A percentile compares a stretch with the other conserved stretches of the same genome.
Conservation (phyloP, 768 basidiomycete genomes). For the Naganishia onofrii region DNA sequence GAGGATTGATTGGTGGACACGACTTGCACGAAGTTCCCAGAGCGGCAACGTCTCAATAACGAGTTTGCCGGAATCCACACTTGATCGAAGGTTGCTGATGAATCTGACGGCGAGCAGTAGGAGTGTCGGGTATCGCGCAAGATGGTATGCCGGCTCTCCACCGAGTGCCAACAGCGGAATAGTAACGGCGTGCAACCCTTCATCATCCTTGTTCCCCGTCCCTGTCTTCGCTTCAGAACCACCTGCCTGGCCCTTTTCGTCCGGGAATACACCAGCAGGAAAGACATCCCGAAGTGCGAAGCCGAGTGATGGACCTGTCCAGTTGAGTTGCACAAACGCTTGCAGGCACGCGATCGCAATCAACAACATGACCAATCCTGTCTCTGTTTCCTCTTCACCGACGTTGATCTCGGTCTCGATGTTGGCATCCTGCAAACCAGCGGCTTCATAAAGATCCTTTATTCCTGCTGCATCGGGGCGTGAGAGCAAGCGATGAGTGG, state of each 20-base stretch:
- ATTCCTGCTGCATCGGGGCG: conserved; percentile 46
- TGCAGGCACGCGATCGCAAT: conserved; percentile 77
- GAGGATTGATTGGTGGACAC: conserved; percentile 69
- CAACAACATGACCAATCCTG: conserved; percentile 61
- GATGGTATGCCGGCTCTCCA: conserved; percentile 96
- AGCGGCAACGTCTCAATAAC: conserved; percentile 62
- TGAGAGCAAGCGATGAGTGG: conserved; percentile 53
- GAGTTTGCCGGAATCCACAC: conserved; percentile 49
- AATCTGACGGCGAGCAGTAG: conserved; percentile 73
- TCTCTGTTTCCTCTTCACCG: conserved; percentile 47
- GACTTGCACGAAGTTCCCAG: conserved; percentile 77
- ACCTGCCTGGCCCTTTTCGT: too few relatives aligned
- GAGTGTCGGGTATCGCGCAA: conserved; percentile 66
- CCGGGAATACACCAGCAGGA: not conserved
- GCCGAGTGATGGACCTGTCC: conserved; percentile 87
- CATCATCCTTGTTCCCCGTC: conserved; percentile 48
- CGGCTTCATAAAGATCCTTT: conserved; percentile 43
- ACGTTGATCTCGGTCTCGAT: not conserved
- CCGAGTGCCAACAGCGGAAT: conserved; percentile 72
- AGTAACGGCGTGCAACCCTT: conserved; percentile 64
- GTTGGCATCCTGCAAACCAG: conserved; percentile 17
- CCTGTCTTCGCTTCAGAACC: not conserved
- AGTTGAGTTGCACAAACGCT: conserved; percentile 87
- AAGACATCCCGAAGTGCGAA: conserved; percentile 55
- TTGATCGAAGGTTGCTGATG: conserved; percentile 55